A percentile compares a stretch with the other conserved stretches of the same genome.
phyloP scores from a whole-genome alignment of 306 rosid species.

The Sesbania bispinosa region DNA sequence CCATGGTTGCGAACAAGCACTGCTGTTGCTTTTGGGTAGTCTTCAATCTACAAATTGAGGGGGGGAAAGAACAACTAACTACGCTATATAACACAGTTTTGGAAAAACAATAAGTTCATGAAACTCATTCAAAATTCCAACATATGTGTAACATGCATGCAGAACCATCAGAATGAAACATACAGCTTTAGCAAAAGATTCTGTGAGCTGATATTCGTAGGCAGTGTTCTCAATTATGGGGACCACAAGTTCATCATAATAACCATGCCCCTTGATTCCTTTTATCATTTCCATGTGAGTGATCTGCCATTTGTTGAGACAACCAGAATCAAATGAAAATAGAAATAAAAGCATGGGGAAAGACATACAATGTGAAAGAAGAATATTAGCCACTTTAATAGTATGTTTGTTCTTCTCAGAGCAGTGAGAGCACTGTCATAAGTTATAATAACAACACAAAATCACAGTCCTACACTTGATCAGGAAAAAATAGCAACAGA shows the following conservation, averaged over 20 bases:
- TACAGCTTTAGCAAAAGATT: constrained; percentile 94
- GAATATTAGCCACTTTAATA: background rate
- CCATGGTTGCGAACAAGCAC: constrained; percentile 99
- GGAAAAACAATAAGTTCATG: background rate
- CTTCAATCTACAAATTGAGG: constrained; percentile 63
- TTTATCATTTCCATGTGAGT: constrained; percentile 99
- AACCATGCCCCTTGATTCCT: constrained; percentile 98
- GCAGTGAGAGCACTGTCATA: constrained; percentile 12
- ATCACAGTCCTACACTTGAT: background rate
- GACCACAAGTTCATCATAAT: constrained; percentile 93
- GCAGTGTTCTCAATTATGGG: constrained; percentile 95
- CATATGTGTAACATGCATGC: background rate
- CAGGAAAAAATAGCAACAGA: background rate
- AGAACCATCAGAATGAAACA: constrained; percentile 31
- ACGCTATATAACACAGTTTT: background rate
- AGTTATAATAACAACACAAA: background rate
- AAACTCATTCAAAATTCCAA: background rate
- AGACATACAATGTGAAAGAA: constrained; percentile 12
- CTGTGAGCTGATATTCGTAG: constrained; percentile 82
- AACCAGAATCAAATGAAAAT: constrained; percentile 16
- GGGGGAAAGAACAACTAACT: constrained; percentile 5
- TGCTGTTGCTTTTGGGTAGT: constrained; percentile 93
- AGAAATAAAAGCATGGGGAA: constrained; percentile 17
- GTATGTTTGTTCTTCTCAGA: constrained; percentile 11
- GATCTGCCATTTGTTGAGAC: constrained; percentile 58